phyloP scores from a whole-genome alignment of 129 eudicot species.

The Daucus carota region DNA sequence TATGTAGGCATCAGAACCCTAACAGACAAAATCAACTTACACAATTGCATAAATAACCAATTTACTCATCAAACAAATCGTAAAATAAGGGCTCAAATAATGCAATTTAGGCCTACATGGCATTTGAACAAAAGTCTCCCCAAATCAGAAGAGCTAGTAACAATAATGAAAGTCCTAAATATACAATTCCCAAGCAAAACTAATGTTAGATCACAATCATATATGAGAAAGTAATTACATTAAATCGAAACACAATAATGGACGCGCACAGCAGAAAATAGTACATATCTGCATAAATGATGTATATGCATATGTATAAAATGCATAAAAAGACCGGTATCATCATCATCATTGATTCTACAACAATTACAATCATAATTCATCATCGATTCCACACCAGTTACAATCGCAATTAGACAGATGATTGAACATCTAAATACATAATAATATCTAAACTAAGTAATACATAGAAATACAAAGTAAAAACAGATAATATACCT shows the following conservation, averaged over 20 bases:
- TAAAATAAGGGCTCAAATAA: background rate
- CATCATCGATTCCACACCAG: background rate
- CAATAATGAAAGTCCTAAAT: background rate
- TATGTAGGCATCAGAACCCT: conserved; percentile 87
- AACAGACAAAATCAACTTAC: background rate
- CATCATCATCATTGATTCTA: background rate
- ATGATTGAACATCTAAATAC: background rate
- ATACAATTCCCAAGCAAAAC: background rate
- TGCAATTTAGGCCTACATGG: background rate
- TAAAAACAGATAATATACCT: conserved; percentile 23
- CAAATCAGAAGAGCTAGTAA: too few relatives aligned
- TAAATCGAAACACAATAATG: background rate
- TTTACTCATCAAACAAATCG: background rate
- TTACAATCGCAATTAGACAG: background rate
- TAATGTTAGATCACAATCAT: background rate
- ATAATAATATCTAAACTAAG: background rate
- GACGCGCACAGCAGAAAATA: background rate
- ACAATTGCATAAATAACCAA: background rate
- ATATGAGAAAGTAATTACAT: background rate
- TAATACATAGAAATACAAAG: background rate
- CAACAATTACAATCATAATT: background rate
- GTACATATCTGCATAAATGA: too few relatives aligned
- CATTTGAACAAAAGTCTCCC: too few relatives aligned
- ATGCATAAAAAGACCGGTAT: too few relatives aligned
- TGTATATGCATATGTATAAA: too few relatives aligned